phyloP scores from a whole-genome alignment of 768 basidiomycete species.

The Daedalea quercina region DNA sequence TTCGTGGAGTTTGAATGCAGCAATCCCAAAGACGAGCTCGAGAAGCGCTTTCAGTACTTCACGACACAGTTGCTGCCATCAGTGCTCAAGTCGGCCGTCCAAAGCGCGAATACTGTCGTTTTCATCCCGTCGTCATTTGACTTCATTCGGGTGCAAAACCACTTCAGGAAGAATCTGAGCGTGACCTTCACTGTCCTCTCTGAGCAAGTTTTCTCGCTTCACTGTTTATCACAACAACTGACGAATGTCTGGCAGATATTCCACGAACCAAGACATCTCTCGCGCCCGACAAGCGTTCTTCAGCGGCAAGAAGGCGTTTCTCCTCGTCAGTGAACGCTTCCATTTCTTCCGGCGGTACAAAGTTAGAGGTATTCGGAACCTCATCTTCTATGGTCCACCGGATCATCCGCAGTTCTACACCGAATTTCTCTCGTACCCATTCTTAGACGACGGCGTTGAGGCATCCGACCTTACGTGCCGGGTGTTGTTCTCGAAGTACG shows the following conservation, averaged over 20 bases:
- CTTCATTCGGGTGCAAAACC: conserved; percentile 86
- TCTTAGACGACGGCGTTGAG: conserved; percentile 87
- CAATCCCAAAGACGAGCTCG: conserved; percentile 71
- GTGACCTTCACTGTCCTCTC: conserved; percentile 81
- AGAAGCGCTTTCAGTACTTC: conserved; percentile 84
- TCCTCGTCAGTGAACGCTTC: conserved; percentile 95
- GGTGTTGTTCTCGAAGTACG: conserved; percentile 83
- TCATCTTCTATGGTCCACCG: conserved; percentile 91
- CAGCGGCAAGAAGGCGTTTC: conserved; percentile 75
- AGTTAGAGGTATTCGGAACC: conserved; percentile 85
- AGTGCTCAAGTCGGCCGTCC: conserved; percentile 87
- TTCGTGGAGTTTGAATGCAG: conserved; percentile 70
- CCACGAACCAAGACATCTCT: conserved; percentile 89
- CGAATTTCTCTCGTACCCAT: conserved; percentile 85
- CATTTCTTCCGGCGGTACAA: conserved; percentile 98
- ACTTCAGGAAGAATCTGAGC: conserved; percentile 68
- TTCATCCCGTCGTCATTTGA: conserved; percentile 96
- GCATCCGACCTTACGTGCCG: conserved; percentile 76
- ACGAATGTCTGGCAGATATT: conserved; percentile 52
- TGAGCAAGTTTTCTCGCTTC: conserved; percentile 49
- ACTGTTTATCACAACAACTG: not conserved
- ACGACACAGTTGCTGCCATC: conserved; percentile 82
- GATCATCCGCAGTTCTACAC: conserved; percentile 90
- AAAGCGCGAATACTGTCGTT: conserved; percentile 81
- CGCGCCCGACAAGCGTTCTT: conserved; percentile 93